A percentile compares a stretch with the other conserved stretches of the same genome.
Evolutionary conservation across 2,329 filamentous ascomycete species (phyloP).

Genomic region (Colletotrichum scovillei): DNA sequence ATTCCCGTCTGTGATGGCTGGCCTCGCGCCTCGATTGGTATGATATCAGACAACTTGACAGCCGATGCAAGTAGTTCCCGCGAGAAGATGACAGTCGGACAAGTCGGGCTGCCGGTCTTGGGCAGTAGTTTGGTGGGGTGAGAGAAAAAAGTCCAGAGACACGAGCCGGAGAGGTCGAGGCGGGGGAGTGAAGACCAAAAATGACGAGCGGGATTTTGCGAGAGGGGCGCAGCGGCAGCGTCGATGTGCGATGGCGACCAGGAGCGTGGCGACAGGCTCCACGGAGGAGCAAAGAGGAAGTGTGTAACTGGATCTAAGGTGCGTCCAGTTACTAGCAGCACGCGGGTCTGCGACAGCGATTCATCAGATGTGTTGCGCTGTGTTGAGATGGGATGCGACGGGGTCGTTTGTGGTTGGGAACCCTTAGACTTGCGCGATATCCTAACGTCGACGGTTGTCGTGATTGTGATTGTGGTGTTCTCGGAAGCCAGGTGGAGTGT

Average conservation of each 20-base stretch:
- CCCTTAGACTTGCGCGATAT: neutral
- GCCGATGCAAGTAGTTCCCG: neutral
- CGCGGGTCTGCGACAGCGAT: neutral
- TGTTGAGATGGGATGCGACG: conserved; percentile 7
- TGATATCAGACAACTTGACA: neutral
- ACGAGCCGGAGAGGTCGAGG: neutral
- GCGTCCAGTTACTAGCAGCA: conserved; percentile 25
- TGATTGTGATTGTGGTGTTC: neutral
- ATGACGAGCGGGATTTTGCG: neutral
- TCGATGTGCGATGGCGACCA: conserved; percentile 12
- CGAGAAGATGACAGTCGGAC: neutral
- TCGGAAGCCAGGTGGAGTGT: neutral
- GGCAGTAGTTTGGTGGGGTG: neutral
- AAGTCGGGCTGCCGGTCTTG: neutral
- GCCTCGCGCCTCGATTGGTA: neutral
- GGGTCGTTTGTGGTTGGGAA: neutral
- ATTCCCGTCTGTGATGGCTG: neutral
- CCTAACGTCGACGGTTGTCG: neutral
- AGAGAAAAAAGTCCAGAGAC: neutral
- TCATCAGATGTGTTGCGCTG: conserved; percentile 11
- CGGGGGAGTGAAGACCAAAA: neutral
- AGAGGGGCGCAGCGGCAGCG: neutral
- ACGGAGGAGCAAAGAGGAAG: conserved; percentile 12
- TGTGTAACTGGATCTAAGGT: conserved; percentile 7
- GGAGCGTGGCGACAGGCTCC: conserved; percentile 22